Conservation (phyloP, 2,329 filamentous ascomycete genomes). For the Exophiala calicioides region DNA sequence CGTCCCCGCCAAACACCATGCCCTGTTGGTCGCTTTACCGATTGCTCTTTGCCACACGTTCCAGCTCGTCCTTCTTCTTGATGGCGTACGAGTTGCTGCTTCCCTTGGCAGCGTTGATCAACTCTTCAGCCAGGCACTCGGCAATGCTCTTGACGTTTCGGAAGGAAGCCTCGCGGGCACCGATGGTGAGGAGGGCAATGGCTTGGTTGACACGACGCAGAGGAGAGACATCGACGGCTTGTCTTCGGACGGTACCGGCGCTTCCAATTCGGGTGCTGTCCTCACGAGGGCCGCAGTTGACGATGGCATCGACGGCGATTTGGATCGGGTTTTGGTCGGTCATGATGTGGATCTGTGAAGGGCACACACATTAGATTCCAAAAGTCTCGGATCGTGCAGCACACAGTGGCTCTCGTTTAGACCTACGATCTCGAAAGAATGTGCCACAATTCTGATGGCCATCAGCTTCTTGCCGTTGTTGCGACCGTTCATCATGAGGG, state of each 20-base stretch:
- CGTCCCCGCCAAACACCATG: constrained; percentile 16
- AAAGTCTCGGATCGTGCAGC: too few species aligned
- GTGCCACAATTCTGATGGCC: constrained; percentile 98
- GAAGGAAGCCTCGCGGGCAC: constrained; percentile 98
- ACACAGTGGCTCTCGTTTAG: constrained; percentile 14
- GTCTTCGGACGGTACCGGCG: constrained; percentile 98
- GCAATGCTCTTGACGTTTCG: constrained; percentile 99
- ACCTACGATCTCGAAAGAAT: constrained; percentile 99
- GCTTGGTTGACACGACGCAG: constrained; percentile 99
- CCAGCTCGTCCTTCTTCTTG: constrained; percentile 99
- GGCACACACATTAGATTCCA: background rate
- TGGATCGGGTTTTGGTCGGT: constrained; percentile 99
- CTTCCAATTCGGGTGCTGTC: constrained; percentile 99
- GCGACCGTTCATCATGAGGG: constrained; percentile 99
- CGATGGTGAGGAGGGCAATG: constrained; percentile 97
- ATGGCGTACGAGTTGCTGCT: constrained; percentile 99
- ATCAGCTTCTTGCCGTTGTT: constrained; percentile 99
- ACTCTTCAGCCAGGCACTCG: constrained; percentile 98
- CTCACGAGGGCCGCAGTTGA: constrained; percentile 99
- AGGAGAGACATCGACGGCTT: constrained; percentile 99
- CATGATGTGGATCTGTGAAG: constrained; percentile 95
- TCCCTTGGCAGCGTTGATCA: constrained; percentile 99
- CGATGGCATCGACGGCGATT: constrained; percentile 97
- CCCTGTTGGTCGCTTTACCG: constrained; percentile 68
- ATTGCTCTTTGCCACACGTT: constrained; percentile 99